A percentile compares a stretch with the other conserved stretches of the same genome.
Evolutionary conservation across 1,284 basidiomycete species (phyloP).

Genomic region (Microbotryomycetes sp.): DNA sequence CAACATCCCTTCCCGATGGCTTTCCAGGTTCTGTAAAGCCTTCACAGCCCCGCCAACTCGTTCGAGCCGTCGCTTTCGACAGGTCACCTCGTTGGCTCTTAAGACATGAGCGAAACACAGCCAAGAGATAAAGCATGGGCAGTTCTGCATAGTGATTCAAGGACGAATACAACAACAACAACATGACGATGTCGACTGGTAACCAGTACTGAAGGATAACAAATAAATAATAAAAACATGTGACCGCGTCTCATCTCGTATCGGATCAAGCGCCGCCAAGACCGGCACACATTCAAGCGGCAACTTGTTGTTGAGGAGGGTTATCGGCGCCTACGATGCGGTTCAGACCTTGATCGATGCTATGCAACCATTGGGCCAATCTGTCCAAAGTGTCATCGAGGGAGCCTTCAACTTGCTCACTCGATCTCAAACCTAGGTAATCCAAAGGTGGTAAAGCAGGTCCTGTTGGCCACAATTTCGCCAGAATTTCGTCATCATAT

Average conservation of each 20-base stretch:
- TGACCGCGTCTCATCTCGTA: not conserved
- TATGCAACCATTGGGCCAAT: conserved; percentile 69
- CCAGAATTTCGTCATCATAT: not conserved
- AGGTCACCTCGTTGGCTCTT: too few relatives aligned
- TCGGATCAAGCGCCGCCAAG: too few relatives aligned
- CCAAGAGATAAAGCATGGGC: too few relatives aligned
- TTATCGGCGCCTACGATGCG: conserved; percentile 6
- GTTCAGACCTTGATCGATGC: conserved; percentile 52
- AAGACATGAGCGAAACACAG: too few relatives aligned
- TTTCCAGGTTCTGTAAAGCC: too few relatives aligned
- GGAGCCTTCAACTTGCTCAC: conserved; percentile 61
- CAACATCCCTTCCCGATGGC: too few relatives aligned
- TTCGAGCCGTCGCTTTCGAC: too few relatives aligned
- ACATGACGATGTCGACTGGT: not conserved
- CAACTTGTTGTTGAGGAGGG: too few relatives aligned
- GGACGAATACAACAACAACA: not conserved
- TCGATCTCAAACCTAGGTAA: conserved; percentile 55
- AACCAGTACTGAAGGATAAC: not conserved
- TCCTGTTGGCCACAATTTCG: conserved; percentile 10
- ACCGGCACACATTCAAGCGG: not conserved
- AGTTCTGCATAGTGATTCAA: too few relatives aligned
- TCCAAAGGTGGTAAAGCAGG: conserved; percentile 60
- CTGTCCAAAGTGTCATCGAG: conserved; percentile 71
- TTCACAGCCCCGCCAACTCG: too few relatives aligned
- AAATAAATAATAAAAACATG: not conserved